These are phyloP conservation scores for Funneliformis caledonium DNA, from an alignment of 371 early-diverging fungal genomes.

Conservation along the genomic window DNA sequence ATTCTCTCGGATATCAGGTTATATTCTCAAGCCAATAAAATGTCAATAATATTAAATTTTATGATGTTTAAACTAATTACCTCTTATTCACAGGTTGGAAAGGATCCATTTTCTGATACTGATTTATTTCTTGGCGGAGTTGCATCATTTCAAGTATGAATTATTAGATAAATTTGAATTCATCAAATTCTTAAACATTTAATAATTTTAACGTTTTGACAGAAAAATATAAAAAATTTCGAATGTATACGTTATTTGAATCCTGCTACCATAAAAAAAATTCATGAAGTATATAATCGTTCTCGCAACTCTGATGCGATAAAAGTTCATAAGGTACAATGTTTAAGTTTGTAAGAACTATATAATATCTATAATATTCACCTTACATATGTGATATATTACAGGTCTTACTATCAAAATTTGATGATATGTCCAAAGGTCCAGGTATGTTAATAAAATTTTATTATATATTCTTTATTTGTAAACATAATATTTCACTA, in stretches of 20 bases:
- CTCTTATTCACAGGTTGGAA: slow-evolving; percentile 49
- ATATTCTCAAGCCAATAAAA: neutral
- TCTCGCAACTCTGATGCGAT: slow-evolving; percentile 51
- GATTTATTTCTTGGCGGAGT: slow-evolving; percentile 57
- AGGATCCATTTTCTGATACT: slow-evolving; percentile 69
- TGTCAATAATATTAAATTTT: neutral
- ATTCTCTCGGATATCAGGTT: slow-evolving; percentile 64
- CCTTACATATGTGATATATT: neutral
- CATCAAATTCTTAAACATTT: neutral
- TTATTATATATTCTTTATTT: neutral
- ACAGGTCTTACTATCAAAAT: neutral
- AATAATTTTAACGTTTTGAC: neutral
- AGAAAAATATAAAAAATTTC: neutral
- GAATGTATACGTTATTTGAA: neutral
- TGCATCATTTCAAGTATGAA: slow-evolving; percentile 59
- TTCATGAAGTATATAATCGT: neutral
- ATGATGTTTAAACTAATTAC: neutral
- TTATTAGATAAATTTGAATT: neutral
- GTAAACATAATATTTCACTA: neutral
- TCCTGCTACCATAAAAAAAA: neutral
- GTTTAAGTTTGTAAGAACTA: neutral
- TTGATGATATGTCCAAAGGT: neutral
- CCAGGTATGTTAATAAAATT: slow-evolving; percentile 1
- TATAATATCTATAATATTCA: too few relatives aligned
- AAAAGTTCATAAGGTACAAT: slow-evolving; percentile 47